Conservation (phyloP, 345 rosid species). For the Erucastrum elatum region DNA sequence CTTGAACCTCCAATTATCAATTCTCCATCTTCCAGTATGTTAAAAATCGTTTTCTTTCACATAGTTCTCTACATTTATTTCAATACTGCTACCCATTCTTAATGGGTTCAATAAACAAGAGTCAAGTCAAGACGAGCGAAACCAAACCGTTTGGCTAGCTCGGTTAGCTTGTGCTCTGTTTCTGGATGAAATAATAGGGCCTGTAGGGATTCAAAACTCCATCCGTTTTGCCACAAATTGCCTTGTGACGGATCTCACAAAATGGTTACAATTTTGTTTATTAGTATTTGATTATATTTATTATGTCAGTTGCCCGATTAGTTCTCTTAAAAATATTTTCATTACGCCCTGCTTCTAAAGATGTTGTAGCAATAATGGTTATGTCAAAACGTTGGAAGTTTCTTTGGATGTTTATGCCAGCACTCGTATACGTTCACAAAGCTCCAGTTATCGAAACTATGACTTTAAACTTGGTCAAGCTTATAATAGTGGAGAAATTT, state of each 20-base stretch:
- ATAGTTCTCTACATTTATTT: too few species aligned
- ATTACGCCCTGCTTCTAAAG: not conserved
- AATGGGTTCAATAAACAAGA: not conserved
- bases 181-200: not conserved
- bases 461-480: too few species aligned
- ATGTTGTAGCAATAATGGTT: constrained; percentile 10
- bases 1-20: not conserved
- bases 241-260: too few species aligned
- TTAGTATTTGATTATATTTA: too few species aligned
- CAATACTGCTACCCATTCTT: too few species aligned
- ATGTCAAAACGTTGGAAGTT: constrained; percentile 14
- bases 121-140: not conserved
- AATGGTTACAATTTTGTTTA: too few species aligned
- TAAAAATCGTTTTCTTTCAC: too few species aligned
- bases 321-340: constrained; percentile 15
- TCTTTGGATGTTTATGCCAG: constrained; percentile 6
- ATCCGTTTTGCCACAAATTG: too few species aligned
- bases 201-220: not conserved
- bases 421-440: too few species aligned
- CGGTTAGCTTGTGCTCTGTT: not conserved
- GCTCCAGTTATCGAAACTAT: too few species aligned
- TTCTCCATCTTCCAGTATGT: not conserved
- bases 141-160: not conserved
- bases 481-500: too few species aligned
- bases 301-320: not conserved